Evolutionary conservation across 169 alveolate genomes (phyloP), one percentile per base, ranked within the genome.

Genomic region (Plasmodium ovale): DNA sequence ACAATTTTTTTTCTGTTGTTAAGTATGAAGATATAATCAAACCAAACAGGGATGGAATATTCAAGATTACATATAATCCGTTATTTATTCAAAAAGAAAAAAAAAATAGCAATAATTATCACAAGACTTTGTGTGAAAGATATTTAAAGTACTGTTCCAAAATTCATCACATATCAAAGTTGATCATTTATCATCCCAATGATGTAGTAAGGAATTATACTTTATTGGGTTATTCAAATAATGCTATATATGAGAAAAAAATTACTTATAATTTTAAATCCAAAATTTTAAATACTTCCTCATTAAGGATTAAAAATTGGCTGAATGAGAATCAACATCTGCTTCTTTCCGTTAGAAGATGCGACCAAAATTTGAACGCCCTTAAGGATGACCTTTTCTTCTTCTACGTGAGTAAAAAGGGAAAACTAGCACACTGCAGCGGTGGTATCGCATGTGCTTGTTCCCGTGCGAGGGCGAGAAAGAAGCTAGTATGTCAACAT

Each of bases 221-320:
- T 58, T 27, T 79, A 6, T 64, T 79, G 58, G 89, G 89, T 42
- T 79, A 79, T 65, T 51, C 89, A 35, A 53, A 79, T 64, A 79
- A 58, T 51, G 25, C 1, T 16, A 33, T 37, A 10, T 79, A 79
- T 69, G 89, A 79, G n/a, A 67, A 79, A 70, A 64, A 64, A 58
- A n/a, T 31, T 49, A 29, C 7, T 65, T 79, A 29, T 56, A 51
- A 79, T 64, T 79, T 79, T 37, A 79, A 79, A 16, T 65, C 89
- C 6, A 79, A 79, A 47, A 12, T 33, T 79, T 64, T 79, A 27
- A 65, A 79, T 39, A 65, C 39, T 79, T 37, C 84, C 1, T 79
- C 89, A n/a, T 31, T 79, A 29, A 79, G 70, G 51, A 65, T 79
- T 29, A 62, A 65, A 58, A 79, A 79, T 27, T 79, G 89, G 89